phyloP scores from a whole-genome alignment of 805 yeast genomes.

The Tetrapisispora iriomotensis region DNA sequence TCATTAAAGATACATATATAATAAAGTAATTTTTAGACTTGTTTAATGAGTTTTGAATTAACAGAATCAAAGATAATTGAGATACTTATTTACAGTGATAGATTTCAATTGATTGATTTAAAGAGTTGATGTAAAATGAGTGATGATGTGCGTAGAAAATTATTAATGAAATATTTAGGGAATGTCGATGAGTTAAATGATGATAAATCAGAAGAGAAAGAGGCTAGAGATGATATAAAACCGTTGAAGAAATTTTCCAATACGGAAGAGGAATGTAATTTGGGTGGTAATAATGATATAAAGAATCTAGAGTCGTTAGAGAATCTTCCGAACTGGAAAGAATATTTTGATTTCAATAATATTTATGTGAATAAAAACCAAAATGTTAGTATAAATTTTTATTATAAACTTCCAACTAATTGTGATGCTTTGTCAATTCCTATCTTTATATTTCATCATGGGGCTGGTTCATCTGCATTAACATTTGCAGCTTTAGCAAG shows the following conservation, averaged over 20 bases:
- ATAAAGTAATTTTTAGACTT: no score
- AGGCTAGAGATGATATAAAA: neutral
- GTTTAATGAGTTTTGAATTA: no score
- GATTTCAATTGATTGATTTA: no score
- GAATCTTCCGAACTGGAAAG: constrained; percentile 14
- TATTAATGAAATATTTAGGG: constrained; percentile 10
- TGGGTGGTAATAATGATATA: neutral
- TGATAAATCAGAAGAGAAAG: constrained; percentile 4
- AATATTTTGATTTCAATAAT: constrained; percentile 17
- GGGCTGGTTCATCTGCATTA: constrained; percentile 86
- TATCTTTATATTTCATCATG: constrained; percentile 74
- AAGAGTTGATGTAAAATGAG: constrained; percentile 8
- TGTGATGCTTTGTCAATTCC: constrained; percentile 31
- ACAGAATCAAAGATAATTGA: no score
- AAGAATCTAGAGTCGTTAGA: neutral
- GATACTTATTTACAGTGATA: no score
- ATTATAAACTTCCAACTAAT: constrained; percentile 44
- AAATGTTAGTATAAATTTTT: constrained; percentile 38
- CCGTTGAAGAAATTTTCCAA: neutral
- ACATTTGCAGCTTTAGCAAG: constrained; percentile 54
- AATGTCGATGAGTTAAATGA: constrained; percentile 5
- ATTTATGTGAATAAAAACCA: constrained; percentile 8
- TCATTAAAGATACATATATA: no score
- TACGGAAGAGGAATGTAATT: no score
- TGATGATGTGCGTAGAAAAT: constrained; percentile 15